Conservation (phyloP, 352 stramenopile genomes). For the Globisporangium rhizosaccharum region DNA sequence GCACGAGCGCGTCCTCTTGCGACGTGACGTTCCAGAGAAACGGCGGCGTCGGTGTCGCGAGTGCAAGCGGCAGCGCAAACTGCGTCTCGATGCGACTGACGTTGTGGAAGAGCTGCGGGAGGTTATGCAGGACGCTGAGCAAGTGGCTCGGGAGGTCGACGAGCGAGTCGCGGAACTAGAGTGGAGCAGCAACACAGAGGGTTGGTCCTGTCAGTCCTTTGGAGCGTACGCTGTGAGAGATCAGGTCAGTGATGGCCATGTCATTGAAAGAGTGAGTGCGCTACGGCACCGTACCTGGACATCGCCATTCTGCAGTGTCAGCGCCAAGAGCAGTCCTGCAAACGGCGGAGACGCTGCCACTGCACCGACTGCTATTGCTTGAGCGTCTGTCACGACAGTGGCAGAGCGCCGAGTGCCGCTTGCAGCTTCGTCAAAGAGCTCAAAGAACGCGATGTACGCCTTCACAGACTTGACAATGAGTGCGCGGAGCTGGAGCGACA, state of each 20-base stretch:
- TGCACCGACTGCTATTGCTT: neutral
- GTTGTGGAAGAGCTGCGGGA: slow-evolving; percentile 63
- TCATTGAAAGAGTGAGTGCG: neutral
- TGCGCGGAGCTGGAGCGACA: slow-evolving; percentile 68
- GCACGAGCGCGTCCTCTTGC: slow-evolving; percentile 53
- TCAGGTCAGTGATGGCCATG: no score
- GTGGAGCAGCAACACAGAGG: neutral
- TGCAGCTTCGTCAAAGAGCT: slow-evolving; percentile 25
- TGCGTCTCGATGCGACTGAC: slow-evolving; percentile 59
- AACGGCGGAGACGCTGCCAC: neutral
- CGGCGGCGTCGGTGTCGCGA: slow-evolving; percentile 16
- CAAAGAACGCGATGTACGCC: slow-evolving; percentile 64
- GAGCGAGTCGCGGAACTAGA: slow-evolving; percentile 46
- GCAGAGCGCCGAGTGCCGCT: neutral
- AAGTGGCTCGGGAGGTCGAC: slow-evolving; percentile 50
- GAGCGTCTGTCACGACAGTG: neutral
- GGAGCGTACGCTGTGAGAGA: no score
- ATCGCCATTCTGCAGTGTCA: neutral
- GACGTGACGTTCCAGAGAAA: slow-evolving; percentile 70
- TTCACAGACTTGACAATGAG: slow-evolving; percentile 62
- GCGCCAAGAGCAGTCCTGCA: neutral
- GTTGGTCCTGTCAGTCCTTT: neutral
- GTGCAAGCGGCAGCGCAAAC: slow-evolving; percentile 32
- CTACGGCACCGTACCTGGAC: slow-evolving; percentile 1
- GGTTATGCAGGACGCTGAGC: slow-evolving; percentile 63